Base-by-base conservation (phyloP, 2,329 filamentous ascomycete species). In the Colletotrichum ledebouriae region DNA sequence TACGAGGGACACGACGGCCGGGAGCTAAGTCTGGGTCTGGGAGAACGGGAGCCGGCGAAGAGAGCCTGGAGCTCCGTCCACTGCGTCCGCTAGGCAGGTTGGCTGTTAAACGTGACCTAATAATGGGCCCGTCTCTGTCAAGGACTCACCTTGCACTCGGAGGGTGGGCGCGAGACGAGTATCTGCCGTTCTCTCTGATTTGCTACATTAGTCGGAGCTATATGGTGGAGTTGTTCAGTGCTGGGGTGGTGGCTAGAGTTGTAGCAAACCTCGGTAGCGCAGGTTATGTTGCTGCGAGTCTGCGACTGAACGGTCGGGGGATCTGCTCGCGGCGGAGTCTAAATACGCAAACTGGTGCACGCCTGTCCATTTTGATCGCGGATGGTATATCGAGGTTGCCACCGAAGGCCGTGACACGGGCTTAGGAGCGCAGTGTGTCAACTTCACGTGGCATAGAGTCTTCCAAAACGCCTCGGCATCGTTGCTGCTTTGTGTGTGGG, bases 121-220 rank as follows among this genome's bases (percentile, higher is more conserved):
- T 42, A 60, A 33, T 59, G 61, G 63, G 41, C 49, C 49, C 46
- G 33, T 13, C 17, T 44, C 9, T 17, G 39, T 25, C 60, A 58
- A 17, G 41, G 49, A 60, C 55, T 65, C 33, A 65, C 65, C 61
- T 59, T 12, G 61, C 50, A 56, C 65, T 65, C 15, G 60, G 56
- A 41, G 62, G 61, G n/a, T 65, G 55, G 65, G 52, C 61, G 49
- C 42, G 65, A 59, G 60, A 65, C 49, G 65, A 68, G 63, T 61
- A 17, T 20, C 65, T 22, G 41, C 25, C 5, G 53, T 64, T 29
- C 60, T 46, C 29, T 64, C 60, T 41, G 64, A 64, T 22, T 53
- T 37, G 33, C 61, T 22, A 58, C 59, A 5, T 25, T 25, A 4
- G 25, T 25, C 25, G 25, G 33, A 37, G 33, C 25, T 37, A 46